Base-by-base conservation (phyloP, 441 rosid species). In the Melastoma candidum region DNA sequence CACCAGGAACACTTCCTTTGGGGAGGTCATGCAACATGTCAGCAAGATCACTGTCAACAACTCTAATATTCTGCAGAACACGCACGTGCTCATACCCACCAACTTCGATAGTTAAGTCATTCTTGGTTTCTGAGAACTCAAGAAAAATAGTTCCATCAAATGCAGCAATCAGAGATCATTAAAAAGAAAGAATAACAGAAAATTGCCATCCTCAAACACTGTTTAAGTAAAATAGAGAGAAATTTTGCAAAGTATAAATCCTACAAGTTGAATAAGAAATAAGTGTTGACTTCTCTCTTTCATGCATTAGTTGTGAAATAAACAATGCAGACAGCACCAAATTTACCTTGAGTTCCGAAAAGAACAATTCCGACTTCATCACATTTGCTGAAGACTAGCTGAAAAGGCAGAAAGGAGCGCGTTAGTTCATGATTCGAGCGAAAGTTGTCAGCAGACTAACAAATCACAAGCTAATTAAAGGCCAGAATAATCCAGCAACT, bases 351-450 rank as follows among this genome's bases (percentile, higher is more conserved):
- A 66, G 95, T 85, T 75, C 95, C 98, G 69, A 85, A 92, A n/a
- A 77, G 62, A 65, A 87, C 80, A 58, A 88, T 54, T 49, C 92
- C 98, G 74, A 85, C 94, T 71, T 92, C 98, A 67, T 92, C 94
- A 58, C 27, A 68, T 68, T 79, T 87, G 68, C 74, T 59, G 67
- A 74, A 80, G 68, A 85, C 72, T 71, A 92, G 76, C 98, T 92
- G 87, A 71, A 65, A 39, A 58, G 41, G 58, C 47, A 55, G 12
- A 56, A 57, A 11, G 25, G 14, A 45, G 57, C 49, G 17, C 25
- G 14, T 9, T 12, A n/a, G 9, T 41, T 44, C 43, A 49, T 12
- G 36, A n/a, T 26, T 14, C n/a, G 39, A 12, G 11, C 39, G 11
- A 54, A 1, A 3, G 7, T 12, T 4, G 46, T 4, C 41, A 36